Evolutionary conservation across 1,284 basidiomycete species (phyloP).

Genomic region (Mycosarcoma mackinlayi): DNA sequence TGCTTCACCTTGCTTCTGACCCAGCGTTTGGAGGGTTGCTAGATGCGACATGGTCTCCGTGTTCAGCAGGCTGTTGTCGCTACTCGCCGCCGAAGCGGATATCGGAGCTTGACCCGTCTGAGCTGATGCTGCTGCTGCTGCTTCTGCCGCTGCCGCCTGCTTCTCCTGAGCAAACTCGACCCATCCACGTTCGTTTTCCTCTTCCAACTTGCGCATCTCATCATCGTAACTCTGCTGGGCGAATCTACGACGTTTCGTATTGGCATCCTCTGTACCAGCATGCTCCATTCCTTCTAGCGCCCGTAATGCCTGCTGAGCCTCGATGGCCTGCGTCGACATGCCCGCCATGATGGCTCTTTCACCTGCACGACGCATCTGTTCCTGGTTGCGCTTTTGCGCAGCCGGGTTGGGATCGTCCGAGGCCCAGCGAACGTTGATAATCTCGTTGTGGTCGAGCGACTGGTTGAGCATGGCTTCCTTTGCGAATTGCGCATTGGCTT

Average conservation of each 20-base stretch:
- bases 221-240: constrained; percentile 47
- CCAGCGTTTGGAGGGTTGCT: constrained; percentile 28
- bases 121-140: constrained; percentile 5
- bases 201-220: constrained; percentile 57
- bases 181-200: constrained; percentile 64
- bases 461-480: constrained; percentile 99
- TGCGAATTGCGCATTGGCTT: constrained; percentile 89
- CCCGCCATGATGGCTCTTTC: constrained; percentile 53
- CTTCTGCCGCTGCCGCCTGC: constrained; percentile 25
- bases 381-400: constrained; percentile 51
- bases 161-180: constrained; percentile 48
- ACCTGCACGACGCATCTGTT: constrained; percentile 50
- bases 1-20: constrained; percentile 11
- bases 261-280: constrained; percentile 22
- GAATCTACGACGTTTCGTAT: constrained; percentile 51
- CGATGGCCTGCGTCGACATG: constrained; percentile 50
- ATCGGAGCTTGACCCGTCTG: constrained; percentile 3
- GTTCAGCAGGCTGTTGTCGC: constrained; percentile 30
- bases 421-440: constrained; percentile 77
- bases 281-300: constrained; percentile 47
- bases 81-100: not conserved
- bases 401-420: constrained; percentile 64
- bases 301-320: constrained; percentile 47
- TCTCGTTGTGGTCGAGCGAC: constrained; percentile 95
- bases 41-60: constrained; percentile 52